Evolutionary conservation across 2,329 filamentous ascomycete species (phyloP).

Genomic region (Aotearoamyces nothofagi): DNA sequence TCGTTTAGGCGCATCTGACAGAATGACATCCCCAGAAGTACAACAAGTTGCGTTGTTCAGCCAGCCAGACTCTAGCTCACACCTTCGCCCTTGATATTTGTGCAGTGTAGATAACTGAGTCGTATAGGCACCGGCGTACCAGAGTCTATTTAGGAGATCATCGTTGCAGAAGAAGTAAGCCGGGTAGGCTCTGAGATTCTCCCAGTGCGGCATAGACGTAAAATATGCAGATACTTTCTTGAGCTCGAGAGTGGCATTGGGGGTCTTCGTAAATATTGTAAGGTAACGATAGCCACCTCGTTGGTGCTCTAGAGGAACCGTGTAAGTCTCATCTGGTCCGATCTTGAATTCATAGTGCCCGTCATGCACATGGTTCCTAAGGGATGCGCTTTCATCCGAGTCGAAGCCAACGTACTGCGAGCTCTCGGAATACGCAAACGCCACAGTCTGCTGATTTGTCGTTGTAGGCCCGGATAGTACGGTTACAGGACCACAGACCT

Average conservation of each 20-base stretch:
- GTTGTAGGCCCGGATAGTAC: conserved; percentile 2
- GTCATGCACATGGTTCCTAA: too few species aligned
- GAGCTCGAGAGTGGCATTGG: conserved; percentile 24
- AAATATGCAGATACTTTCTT: conserved; percentile 23
- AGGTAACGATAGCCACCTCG: conserved; percentile 30
- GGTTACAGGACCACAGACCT: conserved; percentile 4
- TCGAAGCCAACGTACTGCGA: conserved; percentile 6
- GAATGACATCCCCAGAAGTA: conserved; percentile 8
- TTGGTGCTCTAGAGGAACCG: conserved; percentile 24
- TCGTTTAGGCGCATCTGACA: conserved; percentile 36
- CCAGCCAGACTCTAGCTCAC: conserved; percentile 13
- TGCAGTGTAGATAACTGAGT: conserved; percentile 16
- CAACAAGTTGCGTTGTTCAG: conserved; percentile 25
- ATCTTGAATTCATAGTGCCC: too few species aligned
- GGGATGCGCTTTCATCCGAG: too few species aligned
- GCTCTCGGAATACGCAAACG: conserved; percentile 5
- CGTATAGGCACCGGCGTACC: conserved; percentile 22
- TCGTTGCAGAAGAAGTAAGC: conserved; percentile 18
- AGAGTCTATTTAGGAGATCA: conserved; percentile 21
- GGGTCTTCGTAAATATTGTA: conserved; percentile 26
- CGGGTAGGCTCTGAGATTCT: conserved; percentile 16
- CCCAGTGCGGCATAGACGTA: conserved; percentile 20
- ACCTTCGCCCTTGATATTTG: too few species aligned
- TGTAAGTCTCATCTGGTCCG: conserved; percentile 22
- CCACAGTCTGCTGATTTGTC: conserved; percentile 1